Conservation (phyloP, 495 filamentous ascomycete genomes). For the Penicillium coffeae region DNA sequence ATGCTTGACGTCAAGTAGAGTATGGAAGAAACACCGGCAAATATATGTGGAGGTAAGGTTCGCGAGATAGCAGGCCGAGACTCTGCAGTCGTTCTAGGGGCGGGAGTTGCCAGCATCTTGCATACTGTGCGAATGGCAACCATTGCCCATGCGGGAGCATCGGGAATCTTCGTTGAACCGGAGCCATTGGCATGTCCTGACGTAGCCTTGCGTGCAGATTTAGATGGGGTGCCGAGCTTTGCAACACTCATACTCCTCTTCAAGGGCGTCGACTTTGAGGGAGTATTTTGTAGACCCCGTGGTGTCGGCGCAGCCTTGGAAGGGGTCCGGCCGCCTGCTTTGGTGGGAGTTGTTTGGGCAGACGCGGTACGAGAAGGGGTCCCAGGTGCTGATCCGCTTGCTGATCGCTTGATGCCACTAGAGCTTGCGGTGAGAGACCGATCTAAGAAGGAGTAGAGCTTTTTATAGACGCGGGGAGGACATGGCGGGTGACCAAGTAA, state of each 20-base stretch:
- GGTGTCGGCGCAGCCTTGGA: constrained; percentile 31
- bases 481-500: constrained; percentile 79
- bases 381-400: constrained; percentile 25
- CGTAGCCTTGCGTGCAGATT: constrained; percentile 18
- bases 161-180: constrained; percentile 32
- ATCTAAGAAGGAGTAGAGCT: constrained; percentile 77
- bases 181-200: constrained; percentile 18
- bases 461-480: constrained; percentile 77
- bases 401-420: constrained; percentile 27
- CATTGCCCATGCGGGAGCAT: constrained; percentile 64
- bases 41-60: constrained; percentile 58
- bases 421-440: constrained; percentile 55
- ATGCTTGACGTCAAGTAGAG: constrained; percentile 38
- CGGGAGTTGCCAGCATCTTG: constrained; percentile 54
- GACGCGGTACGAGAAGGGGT: constrained; percentile 29
- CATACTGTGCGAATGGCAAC: constrained; percentile 63
- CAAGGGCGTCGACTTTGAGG: constrained; percentile 39
- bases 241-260: constrained; percentile 30
- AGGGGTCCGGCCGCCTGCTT: constrained; percentile 26
- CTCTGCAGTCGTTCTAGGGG: constrained; percentile 42
- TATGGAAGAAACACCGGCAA: constrained; percentile 58
- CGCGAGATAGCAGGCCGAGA: constrained; percentile 44
- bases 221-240: constrained; percentile 18
- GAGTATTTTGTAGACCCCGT: constrained; percentile 38
- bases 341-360: constrained; percentile 31